These are phyloP conservation scores for Citrullus amarus DNA, from an alignment of 306 rosid genomes.

Conservation along the genomic window DNA sequence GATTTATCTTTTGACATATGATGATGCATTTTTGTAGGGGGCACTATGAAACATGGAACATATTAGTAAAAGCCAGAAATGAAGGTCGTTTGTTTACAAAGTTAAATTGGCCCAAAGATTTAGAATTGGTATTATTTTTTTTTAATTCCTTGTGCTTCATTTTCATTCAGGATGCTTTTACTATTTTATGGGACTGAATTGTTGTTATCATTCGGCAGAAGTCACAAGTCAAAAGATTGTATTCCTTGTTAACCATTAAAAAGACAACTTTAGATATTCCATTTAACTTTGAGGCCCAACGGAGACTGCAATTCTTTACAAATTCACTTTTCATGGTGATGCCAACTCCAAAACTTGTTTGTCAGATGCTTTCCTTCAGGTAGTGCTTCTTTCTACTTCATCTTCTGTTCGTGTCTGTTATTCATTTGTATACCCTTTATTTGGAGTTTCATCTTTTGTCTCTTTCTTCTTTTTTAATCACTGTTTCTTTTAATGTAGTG, in stretches of 20 bases:
- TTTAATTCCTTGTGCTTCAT: background rate
- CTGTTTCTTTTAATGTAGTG: slow-evolving; percentile 38
- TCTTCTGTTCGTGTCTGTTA: slow-evolving; percentile 16
- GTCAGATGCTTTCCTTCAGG: slow-evolving; percentile 83
- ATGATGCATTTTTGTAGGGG: slow-evolving; percentile 33
- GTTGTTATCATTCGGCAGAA: slow-evolving; percentile 34
- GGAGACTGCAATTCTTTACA: slow-evolving; percentile 72
- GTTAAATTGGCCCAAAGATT: slow-evolving; percentile 71
- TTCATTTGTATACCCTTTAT: slow-evolving; percentile 17
- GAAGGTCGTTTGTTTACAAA: slow-evolving; percentile 68
- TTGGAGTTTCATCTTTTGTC: slow-evolving; percentile 4
- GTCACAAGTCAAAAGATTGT: slow-evolving; percentile 64
- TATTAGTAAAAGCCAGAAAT: slow-evolving; percentile 52
- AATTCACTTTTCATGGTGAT: slow-evolving; percentile 90
- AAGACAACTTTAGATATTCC: slow-evolving; percentile 85
- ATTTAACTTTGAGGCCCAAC: slow-evolving; percentile 80
- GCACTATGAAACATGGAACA: slow-evolving; percentile 54
- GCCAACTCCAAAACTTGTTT: slow-evolving; percentile 69
- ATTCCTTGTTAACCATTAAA: slow-evolving; percentile 73
- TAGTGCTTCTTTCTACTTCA: slow-evolving; percentile 6
- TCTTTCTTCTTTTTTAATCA: slow-evolving; percentile 17
- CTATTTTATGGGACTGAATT: slow-evolving; percentile 10
- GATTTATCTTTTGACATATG: background rate
- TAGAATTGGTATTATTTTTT: slow-evolving; percentile 44
- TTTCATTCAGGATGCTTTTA: background rate